phyloP scores from a whole-genome alignment of 805 yeast species.

The Yarrowia deformans region DNA sequence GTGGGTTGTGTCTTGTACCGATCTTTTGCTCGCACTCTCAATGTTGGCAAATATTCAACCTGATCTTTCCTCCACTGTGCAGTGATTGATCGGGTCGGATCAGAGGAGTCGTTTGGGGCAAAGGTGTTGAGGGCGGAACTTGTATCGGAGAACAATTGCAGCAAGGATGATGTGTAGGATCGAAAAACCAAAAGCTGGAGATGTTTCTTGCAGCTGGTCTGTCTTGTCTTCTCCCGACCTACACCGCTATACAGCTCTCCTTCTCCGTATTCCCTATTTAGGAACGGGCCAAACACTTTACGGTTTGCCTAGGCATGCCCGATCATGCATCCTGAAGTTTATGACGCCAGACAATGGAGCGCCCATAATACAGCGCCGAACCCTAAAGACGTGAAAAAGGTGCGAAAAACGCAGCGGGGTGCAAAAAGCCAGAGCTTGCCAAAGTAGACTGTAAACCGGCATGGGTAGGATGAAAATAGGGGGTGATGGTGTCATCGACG shows the following conservation, averaged over 20 bases:
- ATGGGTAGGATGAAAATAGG: constrained; percentile 2
- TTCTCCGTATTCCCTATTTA: constrained; percentile 30
- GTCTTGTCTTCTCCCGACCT: neutral
- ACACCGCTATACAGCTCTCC: neutral
- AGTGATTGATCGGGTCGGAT: constrained; percentile 1
- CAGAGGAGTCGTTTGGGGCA: constrained; percentile 2
- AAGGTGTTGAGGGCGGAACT: neutral
- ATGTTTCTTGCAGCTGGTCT: neutral
- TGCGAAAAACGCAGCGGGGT: no score
- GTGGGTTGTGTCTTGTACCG: no score
- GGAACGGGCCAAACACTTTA: constrained; percentile 12
- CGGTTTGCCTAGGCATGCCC: constrained; percentile 6
- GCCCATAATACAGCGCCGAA: constrained; percentile 13
- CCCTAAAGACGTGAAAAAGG: no score
- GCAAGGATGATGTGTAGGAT: constrained; percentile 1
- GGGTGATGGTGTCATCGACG: neutral
- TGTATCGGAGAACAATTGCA: constrained; percentile 20
- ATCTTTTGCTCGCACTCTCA: no score
- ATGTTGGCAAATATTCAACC: neutral
- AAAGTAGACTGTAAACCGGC: neutral
- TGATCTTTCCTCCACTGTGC: constrained; percentile 1
- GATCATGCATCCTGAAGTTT: constrained; percentile 10
- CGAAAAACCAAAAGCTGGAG: constrained; percentile 14
- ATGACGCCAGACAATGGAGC: constrained; percentile 1
- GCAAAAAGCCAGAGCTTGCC: neutral